These are phyloP conservation scores for Evernia prunastri DNA, from an alignment of 495 filamentous ascomycete genomes.

Conservation along the genomic window DNA sequence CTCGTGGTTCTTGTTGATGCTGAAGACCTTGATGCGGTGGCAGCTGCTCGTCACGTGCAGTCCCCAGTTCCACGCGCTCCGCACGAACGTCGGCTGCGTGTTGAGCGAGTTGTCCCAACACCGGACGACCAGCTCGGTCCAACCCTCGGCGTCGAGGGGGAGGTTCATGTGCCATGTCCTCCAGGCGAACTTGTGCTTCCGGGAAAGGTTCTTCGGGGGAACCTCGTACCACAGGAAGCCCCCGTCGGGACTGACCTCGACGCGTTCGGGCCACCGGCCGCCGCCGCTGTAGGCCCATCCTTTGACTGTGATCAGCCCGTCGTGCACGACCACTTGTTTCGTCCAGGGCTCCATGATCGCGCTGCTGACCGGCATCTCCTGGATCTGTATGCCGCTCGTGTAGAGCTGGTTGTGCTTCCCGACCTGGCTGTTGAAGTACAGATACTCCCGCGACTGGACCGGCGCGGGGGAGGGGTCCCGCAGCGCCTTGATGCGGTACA, in stretches of 20 bases:
- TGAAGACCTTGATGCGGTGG: conserved; percentile 53
- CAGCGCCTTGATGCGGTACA: not conserved
- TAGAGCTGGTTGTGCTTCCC: conserved; percentile 54
- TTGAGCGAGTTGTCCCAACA: conserved; percentile 42
- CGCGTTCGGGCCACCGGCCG: conserved; percentile 52
- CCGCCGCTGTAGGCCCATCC: conserved; percentile 59
- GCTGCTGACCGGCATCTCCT: conserved; percentile 56
- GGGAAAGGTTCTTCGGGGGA: conserved; percentile 42
- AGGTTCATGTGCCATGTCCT: conserved; percentile 46
- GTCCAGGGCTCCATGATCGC: conserved; percentile 51
- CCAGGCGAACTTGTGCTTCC: conserved; percentile 51
- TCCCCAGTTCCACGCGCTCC: conserved; percentile 51
- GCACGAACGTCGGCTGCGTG: conserved; percentile 37
- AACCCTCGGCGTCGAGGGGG: conserved; percentile 42
- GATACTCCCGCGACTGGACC: conserved; percentile 37
- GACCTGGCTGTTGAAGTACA: conserved; percentile 53
- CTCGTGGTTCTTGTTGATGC: not conserved
- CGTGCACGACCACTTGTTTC: conserved; percentile 47
- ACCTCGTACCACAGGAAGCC: conserved; percentile 53
- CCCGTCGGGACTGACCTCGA: conserved; percentile 52
- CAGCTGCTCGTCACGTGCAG: conserved; percentile 61
- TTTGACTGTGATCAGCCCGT: conserved; percentile 43
- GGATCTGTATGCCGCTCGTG: conserved; percentile 51
- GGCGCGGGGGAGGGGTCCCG: not conserved
- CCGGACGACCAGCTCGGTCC: conserved; percentile 39